These are phyloP conservation scores for Samsoniella hepiali DNA, from an alignment of 2,329 filamentous ascomycete species.

Conservation along the genomic window DNA sequence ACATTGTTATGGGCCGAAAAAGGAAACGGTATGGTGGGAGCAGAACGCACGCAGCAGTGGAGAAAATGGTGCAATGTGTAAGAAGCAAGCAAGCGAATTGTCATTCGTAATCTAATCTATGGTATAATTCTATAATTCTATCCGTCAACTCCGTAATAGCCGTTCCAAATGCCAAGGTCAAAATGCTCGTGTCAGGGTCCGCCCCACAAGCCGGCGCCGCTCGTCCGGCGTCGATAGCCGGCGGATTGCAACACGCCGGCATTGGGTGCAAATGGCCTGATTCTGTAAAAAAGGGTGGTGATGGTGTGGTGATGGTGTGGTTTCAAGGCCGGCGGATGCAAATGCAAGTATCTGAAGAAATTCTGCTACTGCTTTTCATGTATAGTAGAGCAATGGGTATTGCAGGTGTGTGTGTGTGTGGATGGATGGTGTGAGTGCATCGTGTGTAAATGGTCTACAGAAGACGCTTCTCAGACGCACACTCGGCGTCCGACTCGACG, in stretches of 20 bases:
- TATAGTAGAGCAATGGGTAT: not conserved
- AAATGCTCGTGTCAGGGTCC: slow-evolving; percentile 10
- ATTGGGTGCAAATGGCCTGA: not conserved
- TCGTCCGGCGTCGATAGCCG: slow-evolving; percentile 13
- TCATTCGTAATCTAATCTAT: slow-evolving; percentile 5
- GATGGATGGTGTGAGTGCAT: not conserved
- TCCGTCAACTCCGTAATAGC: slow-evolving; percentile 16
- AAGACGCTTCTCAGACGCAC: slow-evolving; percentile 9
- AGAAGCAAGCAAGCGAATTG: not conserved
- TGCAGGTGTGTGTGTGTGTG: not conserved
- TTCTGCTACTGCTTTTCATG: not conserved
- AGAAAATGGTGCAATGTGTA: not conserved
- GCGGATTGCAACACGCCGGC: not conserved
- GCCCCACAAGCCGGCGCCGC: slow-evolving; percentile 10
- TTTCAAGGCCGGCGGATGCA: not conserved
- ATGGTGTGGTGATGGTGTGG: not conserved
- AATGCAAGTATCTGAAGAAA: not conserved
- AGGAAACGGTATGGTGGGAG: not conserved
- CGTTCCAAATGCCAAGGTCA: slow-evolving; percentile 4
- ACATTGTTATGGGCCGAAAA: not conserved
- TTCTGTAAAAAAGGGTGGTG: not conserved
- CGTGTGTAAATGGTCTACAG: not conserved
- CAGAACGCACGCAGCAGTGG: no score
- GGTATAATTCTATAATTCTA: slow-evolving; percentile 14
- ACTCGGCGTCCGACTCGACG: not conserved